Percentiles rank a stretch among this genome's conserved stretches.
These are phyloP conservation scores for Aspergillus asperescens DNA, from an alignment of 495 filamentous ascomycete species.

Conservation along the genomic window DNA sequence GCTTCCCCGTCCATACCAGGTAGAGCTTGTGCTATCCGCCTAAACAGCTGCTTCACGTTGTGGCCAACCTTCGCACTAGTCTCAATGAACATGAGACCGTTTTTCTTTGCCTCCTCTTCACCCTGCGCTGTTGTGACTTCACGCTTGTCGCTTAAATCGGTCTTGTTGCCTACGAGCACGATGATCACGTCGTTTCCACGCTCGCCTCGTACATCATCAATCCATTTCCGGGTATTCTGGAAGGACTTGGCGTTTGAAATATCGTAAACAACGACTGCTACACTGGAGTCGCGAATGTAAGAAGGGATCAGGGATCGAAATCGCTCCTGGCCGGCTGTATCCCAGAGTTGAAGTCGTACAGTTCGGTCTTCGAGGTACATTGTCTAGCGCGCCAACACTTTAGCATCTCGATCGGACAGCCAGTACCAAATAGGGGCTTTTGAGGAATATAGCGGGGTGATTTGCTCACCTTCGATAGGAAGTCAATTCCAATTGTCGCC, in stretches of 20 bases:
- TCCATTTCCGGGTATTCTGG: constrained; percentile 98
- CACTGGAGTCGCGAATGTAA: constrained; percentile 95
- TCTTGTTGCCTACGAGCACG: constrained; percentile 98
- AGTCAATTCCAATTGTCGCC: constrained; percentile 98
- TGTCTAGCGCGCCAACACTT: constrained; percentile 53
- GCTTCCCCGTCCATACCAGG: constrained; percentile 94
- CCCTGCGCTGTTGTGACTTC: constrained; percentile 92
- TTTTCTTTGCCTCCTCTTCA: constrained; percentile 97
- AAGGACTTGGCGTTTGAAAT: constrained; percentile 96
- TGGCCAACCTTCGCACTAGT: constrained; percentile 97
- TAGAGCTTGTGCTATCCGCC: constrained; percentile 93
- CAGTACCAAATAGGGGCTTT: not conserved
- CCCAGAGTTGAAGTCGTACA: constrained; percentile 95
- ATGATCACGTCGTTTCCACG: constrained; percentile 98
- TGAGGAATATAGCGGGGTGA: not conserved
- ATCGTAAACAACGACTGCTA: constrained; percentile 97
- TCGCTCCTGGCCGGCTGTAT: constrained; percentile 94
- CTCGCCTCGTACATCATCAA: constrained; percentile 95
- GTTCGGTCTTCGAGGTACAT: constrained; percentile 99
- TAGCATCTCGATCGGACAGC: not conserved
- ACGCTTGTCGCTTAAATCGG: constrained; percentile 93
- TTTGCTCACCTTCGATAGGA: constrained; percentile 79
- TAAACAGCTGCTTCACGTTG: constrained; percentile 95
- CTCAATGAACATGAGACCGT: constrained; percentile 96
- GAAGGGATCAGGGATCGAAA: constrained; percentile 96